These are phyloP conservation scores for Phytophthora crassamura DNA, from an alignment of 352 stramenopile genomes.

Conservation along the genomic window DNA sequence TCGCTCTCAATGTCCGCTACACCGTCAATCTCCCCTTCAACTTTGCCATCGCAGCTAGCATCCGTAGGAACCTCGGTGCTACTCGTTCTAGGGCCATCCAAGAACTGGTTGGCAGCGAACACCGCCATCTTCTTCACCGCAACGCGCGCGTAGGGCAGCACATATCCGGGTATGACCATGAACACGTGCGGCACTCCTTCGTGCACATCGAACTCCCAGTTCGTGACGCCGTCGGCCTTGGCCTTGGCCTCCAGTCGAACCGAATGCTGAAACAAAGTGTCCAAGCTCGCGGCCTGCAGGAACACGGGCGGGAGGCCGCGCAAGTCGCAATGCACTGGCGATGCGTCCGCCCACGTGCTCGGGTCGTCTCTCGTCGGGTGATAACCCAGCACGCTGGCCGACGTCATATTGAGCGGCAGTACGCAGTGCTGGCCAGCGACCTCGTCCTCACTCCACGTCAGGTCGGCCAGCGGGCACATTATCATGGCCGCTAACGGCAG, in stretches of 20 bases:
- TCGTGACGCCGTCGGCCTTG: slow-evolving; percentile 27
- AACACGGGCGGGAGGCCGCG: slow-evolving; percentile 43
- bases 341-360: slow-evolving; percentile 40
- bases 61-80: not conserved
- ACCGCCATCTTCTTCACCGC: slow-evolving; percentile 34
- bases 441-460: slow-evolving; percentile 33
- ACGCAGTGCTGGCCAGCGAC: slow-evolving; percentile 32
- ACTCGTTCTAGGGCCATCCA: not conserved
- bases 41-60: not conserved
- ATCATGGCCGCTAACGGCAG: slow-evolving; percentile 42
- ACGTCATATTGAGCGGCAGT: slow-evolving; percentile 26
- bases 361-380: slow-evolving; percentile 28
- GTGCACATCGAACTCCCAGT: slow-evolving; percentile 50
- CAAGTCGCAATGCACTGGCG: slow-evolving; percentile 43
- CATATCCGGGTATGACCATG: slow-evolving; percentile 32
- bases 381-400: slow-evolving; percentile 23
- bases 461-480: slow-evolving; percentile 50
- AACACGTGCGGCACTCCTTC: slow-evolving; percentile 52
- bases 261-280: slow-evolving; percentile 44
- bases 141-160: slow-evolving; percentile 40
- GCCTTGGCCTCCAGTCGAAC: slow-evolving; percentile 35
- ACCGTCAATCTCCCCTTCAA: not conserved
- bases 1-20: not conserved
- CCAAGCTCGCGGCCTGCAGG: slow-evolving; percentile 39
- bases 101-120: slow-evolving; percentile 38